A percentile compares a stretch with the other conserved stretches of the same genome.
These are phyloP conservation scores for Dendrothele bispora DNA, from an alignment of 768 basidiomycete genomes.

Conservation along the genomic window DNA sequence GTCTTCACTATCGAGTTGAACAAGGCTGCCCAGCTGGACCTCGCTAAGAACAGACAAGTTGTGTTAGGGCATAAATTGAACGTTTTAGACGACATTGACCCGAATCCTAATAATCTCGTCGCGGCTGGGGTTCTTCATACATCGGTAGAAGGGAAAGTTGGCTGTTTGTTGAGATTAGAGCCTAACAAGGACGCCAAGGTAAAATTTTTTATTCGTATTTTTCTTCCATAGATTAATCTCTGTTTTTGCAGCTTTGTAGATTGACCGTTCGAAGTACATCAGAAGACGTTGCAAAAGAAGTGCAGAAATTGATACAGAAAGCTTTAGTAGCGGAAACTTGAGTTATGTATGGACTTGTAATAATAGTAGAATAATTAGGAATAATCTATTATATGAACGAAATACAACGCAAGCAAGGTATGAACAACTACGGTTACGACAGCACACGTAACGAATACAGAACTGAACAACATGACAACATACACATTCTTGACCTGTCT, in stretches of 20 bases:
- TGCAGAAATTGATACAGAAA: conserved; percentile 56
- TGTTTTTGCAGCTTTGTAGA: conserved; percentile 70
- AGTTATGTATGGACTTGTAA: conserved; percentile 17
- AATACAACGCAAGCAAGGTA: no score
- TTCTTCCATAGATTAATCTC: conserved; percentile 1
- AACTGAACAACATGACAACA: no score
- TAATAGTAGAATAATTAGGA: conserved; percentile 13
- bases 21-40: conserved; percentile 68
- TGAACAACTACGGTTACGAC: no score
- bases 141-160: conserved; percentile 90
- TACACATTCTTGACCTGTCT: no score
- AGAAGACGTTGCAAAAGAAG: conserved; percentile 78
- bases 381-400: no score
- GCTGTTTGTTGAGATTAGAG: conserved; percentile 89
- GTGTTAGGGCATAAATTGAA: conserved; percentile 78
- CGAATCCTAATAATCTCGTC: conserved; percentile 91
- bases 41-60: conserved; percentile 70
- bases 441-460: no score
- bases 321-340: conserved; percentile 35
- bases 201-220: conserved; percentile 15
- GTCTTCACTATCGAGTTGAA: conserved; percentile 82
- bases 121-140: conserved; percentile 96
- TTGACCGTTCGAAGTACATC: conserved; percentile 95
- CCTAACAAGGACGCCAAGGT: conserved; percentile 97
- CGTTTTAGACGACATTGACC: conserved; percentile 82